phyloP scores from a whole-genome alignment of 768 basidiomycete species.

The Chiua virens region DNA sequence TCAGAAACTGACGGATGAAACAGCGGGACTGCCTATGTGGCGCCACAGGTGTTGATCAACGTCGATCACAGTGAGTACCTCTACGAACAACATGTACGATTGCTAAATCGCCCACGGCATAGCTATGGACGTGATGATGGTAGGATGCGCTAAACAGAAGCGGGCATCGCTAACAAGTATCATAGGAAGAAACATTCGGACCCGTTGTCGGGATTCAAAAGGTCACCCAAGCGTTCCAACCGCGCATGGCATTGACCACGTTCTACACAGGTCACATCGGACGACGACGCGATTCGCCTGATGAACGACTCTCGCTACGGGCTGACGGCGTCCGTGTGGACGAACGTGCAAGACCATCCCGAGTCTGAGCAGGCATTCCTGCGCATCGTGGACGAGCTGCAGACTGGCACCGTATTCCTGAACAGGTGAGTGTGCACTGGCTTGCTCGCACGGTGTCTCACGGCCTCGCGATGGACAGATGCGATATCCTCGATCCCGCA shows the following conservation, averaged over 20 bases:
- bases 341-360: conserved; percentile 57
- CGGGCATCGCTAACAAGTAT: neutral
- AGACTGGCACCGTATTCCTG: conserved; percentile 91
- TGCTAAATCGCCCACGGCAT: conserved; percentile 4
- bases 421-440: conserved; percentile 58
- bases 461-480: conserved; percentile 45
- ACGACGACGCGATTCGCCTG: conserved; percentile 82
- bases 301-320: conserved; percentile 99
- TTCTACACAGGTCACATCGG: conserved; percentile 75
- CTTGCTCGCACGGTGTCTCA: neutral
- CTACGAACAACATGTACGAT: neutral
- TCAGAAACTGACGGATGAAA: neutral
- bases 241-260: neutral
- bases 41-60: conserved; percentile 86
- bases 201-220: conserved; percentile 93
- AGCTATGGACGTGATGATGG: conserved; percentile 96
- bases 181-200: conserved; percentile 86
- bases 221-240: conserved; percentile 38
- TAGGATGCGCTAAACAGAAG: conserved; percentile 25
- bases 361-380: conserved; percentile 72
- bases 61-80: conserved; percentile 78
- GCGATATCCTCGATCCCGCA: conserved; percentile 91
- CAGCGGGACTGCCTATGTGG: conserved; percentile 86
- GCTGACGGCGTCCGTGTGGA: conserved; percentile 94
- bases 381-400: conserved; percentile 60